phyloP scores from a whole-genome alignment of 148 eudicot species.

The Fallopia convolvulus region DNA sequence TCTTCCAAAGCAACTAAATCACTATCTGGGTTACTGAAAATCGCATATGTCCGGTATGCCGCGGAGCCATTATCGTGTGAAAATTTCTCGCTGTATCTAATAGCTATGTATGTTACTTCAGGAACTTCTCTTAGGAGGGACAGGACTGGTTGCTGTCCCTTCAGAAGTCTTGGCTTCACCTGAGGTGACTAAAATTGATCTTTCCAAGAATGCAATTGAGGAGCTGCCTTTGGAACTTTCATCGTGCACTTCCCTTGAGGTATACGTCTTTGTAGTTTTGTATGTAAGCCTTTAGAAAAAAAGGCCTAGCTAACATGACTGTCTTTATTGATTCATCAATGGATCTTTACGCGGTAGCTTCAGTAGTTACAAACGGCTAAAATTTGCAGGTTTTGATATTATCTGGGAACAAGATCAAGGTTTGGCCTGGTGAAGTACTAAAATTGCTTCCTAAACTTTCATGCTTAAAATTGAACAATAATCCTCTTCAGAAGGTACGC shows the following conservation, averaged over 20 bases:
- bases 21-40: too few species aligned
- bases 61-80: too few species aligned
- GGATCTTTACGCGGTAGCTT: background rate
- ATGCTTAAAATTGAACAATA: slow-evolving; percentile 80
- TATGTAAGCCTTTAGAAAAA: background rate
- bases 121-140: slow-evolving; percentile 79
- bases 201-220: slow-evolving; percentile 71
- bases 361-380: background rate
- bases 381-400: slow-evolving; percentile 68
- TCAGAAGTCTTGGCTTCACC: slow-evolving; percentile 63
- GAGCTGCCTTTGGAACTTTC: slow-evolving; percentile 70
- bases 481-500: slow-evolving; percentile 70
- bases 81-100: background rate
- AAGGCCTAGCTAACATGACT: too few species aligned
- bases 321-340: too few species aligned
- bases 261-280: slow-evolving; percentile 11
- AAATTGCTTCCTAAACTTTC: slow-evolving; percentile 61
- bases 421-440: slow-evolving; percentile 74
- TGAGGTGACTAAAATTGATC: slow-evolving; percentile 71
- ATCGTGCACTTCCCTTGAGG: slow-evolving; percentile 79
- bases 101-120: slow-evolving; percentile 18
- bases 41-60: too few species aligned
- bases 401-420: slow-evolving; percentile 89
- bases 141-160: slow-evolving; percentile 59
- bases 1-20: too few species aligned